Evolutionary conservation across 2,329 filamentous ascomycete species (phyloP).

Genomic region (Colletotrichum plurivorum): DNA sequence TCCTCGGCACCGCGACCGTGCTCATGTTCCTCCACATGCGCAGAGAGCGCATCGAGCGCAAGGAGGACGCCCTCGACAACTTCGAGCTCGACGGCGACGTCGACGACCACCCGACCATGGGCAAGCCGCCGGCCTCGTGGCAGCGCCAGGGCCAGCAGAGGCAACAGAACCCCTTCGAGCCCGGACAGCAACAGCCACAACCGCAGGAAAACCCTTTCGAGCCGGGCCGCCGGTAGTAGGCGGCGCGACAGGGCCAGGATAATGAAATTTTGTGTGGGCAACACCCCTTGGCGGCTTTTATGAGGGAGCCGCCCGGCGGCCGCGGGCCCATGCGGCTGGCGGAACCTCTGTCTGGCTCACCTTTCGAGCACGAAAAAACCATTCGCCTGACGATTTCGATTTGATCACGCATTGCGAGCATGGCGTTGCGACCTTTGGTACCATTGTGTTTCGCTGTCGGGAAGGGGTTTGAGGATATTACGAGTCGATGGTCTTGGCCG

Average conservation of each 20-base stretch:
- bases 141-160: constrained; percentile 27
- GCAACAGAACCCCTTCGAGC: constrained; percentile 26
- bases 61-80: constrained; percentile 30
- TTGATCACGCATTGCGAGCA: constrained; percentile 32
- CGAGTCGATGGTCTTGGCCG: constrained; percentile 9
- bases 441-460: constrained; percentile 4
- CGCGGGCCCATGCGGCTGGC: neutral
- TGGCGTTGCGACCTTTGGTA: constrained; percentile 32
- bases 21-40: constrained; percentile 29
- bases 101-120: constrained; percentile 36
- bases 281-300: neutral
- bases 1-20: constrained; percentile 12
- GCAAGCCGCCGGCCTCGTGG: constrained; percentile 35
- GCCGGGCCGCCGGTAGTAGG: constrained; percentile 27
- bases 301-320: neutral
- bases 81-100: constrained; percentile 36
- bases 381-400: constrained; percentile 11
- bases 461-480: neutral
- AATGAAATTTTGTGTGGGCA: neutral
- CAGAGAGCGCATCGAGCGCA: constrained; percentile 22
- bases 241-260: neutral
- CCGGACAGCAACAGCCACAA: constrained; percentile 21
- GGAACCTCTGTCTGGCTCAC: neutral
- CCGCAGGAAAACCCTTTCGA: constrained; percentile 34
- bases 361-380: neutral